Percentiles rank a stretch among this genome's conserved stretches.
phyloP scores from a whole-genome alignment of 768 basidiomycete genomes.

The Jaapia argillacea region DNA sequence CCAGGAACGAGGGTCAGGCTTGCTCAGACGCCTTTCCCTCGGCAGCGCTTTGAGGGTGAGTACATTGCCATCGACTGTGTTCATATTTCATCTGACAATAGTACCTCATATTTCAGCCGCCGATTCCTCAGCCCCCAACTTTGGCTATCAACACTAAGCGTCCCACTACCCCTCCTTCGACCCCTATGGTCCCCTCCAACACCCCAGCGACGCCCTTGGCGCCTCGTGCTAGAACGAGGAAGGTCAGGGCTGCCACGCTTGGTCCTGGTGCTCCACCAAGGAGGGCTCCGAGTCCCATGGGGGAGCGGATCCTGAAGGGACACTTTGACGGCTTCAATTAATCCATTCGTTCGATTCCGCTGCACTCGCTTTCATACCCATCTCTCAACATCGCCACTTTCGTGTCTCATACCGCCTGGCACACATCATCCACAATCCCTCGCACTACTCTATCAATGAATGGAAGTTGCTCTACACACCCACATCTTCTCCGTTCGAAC shows the following conservation, averaged over 20 bases:
- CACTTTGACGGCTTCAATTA: conserved; percentile 88
- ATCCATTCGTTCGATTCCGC: too few species aligned
- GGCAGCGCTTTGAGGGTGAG: conserved; percentile 54
- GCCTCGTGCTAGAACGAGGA: background rate
- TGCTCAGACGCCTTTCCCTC: conserved; percentile 69
- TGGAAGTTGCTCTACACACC: too few species aligned
- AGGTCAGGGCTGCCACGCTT: background rate
- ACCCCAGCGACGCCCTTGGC: conserved; percentile 5
- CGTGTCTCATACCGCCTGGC: too few species aligned
- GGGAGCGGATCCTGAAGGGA: conserved; percentile 83
- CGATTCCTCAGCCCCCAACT: conserved; percentile 11
- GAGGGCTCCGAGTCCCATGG: conserved; percentile 76
- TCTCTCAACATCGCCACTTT: too few species aligned
- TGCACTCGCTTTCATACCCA: too few species aligned
- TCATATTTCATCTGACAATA: conserved; percentile 2
- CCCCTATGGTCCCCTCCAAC: conserved; percentile 8
- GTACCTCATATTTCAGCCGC: conserved; percentile 4
- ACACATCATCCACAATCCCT: too few species aligned
- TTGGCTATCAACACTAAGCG: too few species aligned
- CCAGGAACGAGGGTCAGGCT: conserved; percentile 57
- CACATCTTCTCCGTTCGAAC: too few species aligned
- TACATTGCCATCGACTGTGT: conserved; percentile 3
- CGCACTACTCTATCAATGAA: too few species aligned
- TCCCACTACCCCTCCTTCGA: conserved; percentile 18
- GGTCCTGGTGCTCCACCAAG: background rate